These are phyloP conservation scores for Taphrina flavorubra DNA, from an alignment of 1,139 yeast genomes.

Conservation along the genomic window DNA sequence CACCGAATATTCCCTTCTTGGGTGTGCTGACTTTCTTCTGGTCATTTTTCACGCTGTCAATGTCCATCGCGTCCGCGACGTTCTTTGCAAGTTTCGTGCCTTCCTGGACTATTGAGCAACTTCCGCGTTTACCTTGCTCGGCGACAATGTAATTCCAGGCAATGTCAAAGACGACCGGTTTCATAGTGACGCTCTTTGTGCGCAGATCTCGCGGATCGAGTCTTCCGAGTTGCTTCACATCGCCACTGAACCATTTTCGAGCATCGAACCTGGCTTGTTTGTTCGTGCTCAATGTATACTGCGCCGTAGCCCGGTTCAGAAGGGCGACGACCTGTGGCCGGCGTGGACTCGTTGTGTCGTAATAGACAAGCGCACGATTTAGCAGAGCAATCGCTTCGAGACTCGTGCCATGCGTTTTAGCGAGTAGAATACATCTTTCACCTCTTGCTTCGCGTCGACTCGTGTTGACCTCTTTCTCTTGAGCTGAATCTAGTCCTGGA, in stretches of 20 bases:
- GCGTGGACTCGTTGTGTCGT: not conserved
- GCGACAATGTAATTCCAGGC: slow-evolving; percentile 38
- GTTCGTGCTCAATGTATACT: slow-evolving; percentile 19
- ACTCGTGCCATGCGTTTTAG: slow-evolving; percentile 21
- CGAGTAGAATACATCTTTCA: slow-evolving; percentile 30
- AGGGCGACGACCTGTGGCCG: slow-evolving; percentile 7
- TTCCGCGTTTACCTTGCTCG: slow-evolving; percentile 2
- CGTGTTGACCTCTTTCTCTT: not conserved
- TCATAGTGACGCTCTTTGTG: slow-evolving; percentile 20
- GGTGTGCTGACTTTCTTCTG: not conserved
- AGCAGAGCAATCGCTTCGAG: slow-evolving; percentile 34
- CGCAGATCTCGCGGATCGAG: slow-evolving; percentile 1
- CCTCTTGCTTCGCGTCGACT: slow-evolving; percentile 12
- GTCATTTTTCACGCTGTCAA: not conserved
- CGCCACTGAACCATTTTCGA: slow-evolving; percentile 28
- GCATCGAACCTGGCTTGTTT: slow-evolving; percentile 8
- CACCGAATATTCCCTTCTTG: slow-evolving; percentile 20
- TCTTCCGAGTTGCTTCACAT: slow-evolving; percentile 24
- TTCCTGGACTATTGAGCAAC: not conserved
- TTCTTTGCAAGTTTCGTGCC: not conserved
- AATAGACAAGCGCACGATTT: slow-evolving; percentile 22
- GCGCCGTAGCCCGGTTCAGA: slow-evolving; percentile 16
- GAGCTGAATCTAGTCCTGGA: slow-evolving; percentile 16
- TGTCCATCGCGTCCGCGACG: not conserved
- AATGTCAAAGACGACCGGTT: slow-evolving; percentile 35